Evolutionary conservation across 768 basidiomycete species (phyloP), one percentile per base, ranked within the genome.

Genomic region (Paxillus rubicundulus): DNA sequence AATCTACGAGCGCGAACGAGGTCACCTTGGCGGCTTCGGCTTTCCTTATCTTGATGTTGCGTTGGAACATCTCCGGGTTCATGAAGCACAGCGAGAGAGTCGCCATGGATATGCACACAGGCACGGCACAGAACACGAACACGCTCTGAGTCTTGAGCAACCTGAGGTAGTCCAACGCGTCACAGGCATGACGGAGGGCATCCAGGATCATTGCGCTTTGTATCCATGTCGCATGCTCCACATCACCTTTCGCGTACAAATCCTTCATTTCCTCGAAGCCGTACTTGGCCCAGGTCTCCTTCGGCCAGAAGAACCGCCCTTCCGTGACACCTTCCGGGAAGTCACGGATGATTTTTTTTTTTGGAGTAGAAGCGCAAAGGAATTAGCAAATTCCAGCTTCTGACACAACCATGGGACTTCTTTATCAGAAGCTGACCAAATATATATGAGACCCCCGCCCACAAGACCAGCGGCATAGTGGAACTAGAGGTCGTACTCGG

Each of bases 341-440:
- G 70, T 99, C 96, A 53, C 96, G 90, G 49, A 93, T 91, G 70
- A 99, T 97, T 99, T 99, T 21, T 93, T 97, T 73, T 99, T 99
- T 70, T 99, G 96, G 10, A 99, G 82, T 41, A 98, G 75, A 30
- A 93, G 79, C n/a, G 96, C 96, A 86, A 97, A 92, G 12, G 88
- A 88, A 72, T 97, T 96, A 62, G 88, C 85, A 3, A 98, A 79
- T 58, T 89, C 89, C 54, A 97, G 83, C 66, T 97, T 89, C 27
- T 81, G 72, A 24, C 79, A 85, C 33, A 99, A 72, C 75, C 82
- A 89, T 0, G 79, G 62, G 0, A 76, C 77, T 69, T 98, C 95
- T 64, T 92, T 94, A 20, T 82, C 82, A 6, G 92, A 91, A 4
- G 88, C 88, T 14, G 89, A 76, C 75, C 92, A 96, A 40, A 98